Evolutionary conservation across 164 flowering plant genomes (phyloP).

Genomic region (Macadamia integrifolia): DNA sequence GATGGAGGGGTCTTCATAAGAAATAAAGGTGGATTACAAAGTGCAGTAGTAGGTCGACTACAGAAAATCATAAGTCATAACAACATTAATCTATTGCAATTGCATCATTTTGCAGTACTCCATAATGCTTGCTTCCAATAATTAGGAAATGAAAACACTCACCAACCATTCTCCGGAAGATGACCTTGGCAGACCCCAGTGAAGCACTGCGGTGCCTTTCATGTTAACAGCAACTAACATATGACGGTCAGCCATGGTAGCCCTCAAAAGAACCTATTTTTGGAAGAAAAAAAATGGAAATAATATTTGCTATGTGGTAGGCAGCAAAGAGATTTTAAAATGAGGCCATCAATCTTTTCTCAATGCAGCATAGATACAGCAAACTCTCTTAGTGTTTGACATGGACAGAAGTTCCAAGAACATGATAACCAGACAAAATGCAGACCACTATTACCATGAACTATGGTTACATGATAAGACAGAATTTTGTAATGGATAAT

Average conservation of each 20-base stretch:
- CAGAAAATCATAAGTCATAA: not conserved
- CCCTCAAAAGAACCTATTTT: constrained; percentile 23
- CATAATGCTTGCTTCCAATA: constrained; percentile 1
- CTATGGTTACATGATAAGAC: not conserved
- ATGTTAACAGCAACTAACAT: constrained; percentile 26
- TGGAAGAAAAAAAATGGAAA: not conserved
- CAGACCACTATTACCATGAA: not conserved
- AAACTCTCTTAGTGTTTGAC: not conserved
- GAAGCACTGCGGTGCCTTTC: constrained; percentile 32
- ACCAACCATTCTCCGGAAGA: constrained; percentile 44
- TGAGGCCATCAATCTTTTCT: not conserved
- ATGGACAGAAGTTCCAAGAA: not conserved
- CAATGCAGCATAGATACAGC: not conserved
- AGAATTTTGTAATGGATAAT: not conserved
- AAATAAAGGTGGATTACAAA: not conserved
- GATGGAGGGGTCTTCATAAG: constrained; percentile 30
- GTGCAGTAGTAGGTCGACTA: not conserved
- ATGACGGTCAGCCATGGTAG: constrained; percentile 23
- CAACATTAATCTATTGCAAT: not conserved
- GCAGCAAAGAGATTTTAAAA: not conserved
- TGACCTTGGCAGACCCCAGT: constrained; percentile 39
- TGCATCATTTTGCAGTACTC: not conserved
- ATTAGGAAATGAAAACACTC: constrained; percentile 8
- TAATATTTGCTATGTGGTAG: not conserved
- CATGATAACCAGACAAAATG: not conserved